Percentiles rank a stretch among this genome's conserved stretches.
Conservation (phyloP, 2,329 filamentous ascomycete genomes). For the Aspergillus versicolor region DNA sequence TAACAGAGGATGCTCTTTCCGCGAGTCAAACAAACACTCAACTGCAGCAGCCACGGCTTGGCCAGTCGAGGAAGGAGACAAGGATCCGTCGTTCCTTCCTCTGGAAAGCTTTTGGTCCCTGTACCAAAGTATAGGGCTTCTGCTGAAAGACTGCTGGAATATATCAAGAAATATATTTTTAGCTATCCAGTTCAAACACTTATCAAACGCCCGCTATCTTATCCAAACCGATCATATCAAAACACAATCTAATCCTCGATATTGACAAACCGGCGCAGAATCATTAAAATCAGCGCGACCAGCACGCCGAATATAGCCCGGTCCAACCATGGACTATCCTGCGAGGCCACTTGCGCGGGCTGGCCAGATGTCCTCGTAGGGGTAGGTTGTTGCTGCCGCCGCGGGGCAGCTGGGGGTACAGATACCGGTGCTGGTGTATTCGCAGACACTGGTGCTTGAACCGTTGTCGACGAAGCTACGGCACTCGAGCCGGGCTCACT, state of each 20-base stretch:
- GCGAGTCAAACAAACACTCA: background rate
- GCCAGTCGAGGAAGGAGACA: background rate
- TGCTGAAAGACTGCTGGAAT: too few relatives aligned
- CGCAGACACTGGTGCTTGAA: background rate
- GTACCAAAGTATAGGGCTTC: background rate
- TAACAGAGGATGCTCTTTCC: background rate
- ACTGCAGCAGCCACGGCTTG: background rate
- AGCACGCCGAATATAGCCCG: conserved; percentile 14
- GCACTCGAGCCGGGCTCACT: background rate
- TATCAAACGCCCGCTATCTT: background rate
- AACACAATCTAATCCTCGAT: conserved; percentile 3
- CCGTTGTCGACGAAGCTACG: background rate
- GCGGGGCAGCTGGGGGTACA: background rate
- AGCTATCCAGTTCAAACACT: background rate
- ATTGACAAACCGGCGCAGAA: conserved; percentile 7
- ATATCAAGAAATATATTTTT: background rate
- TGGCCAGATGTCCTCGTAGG: background rate
- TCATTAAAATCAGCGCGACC: conserved; percentile 11
- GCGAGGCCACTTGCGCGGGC: background rate
- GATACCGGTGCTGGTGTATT: background rate
- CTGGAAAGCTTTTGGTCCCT: background rate
- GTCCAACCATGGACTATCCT: conserved; percentile 13
- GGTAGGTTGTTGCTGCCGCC: background rate
- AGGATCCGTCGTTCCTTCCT: background rate
- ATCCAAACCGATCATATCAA: background rate